Conservation (phyloP, 2,329 filamentous ascomycete genomes). For the Dothidotthia symphoricarpi region DNA sequence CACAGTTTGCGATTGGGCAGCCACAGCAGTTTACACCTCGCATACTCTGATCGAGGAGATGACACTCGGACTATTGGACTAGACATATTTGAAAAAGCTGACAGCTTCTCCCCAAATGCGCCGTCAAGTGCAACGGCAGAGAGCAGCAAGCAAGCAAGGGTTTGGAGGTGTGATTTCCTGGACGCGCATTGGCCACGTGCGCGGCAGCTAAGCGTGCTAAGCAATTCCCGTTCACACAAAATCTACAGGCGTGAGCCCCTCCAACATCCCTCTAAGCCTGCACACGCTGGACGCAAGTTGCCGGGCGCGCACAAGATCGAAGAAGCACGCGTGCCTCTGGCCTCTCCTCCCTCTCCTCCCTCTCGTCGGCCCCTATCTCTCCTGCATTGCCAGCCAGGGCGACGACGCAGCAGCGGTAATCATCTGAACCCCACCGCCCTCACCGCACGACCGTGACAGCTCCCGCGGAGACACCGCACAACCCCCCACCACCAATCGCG, state of each 20-base stretch:
- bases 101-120: too few relatives aligned
- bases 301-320: constrained; percentile 22
- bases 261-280: constrained; percentile 14
- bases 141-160: constrained; percentile 5
- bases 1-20: too few relatives aligned
- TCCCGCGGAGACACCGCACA: constrained; percentile 11
- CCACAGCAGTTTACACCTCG: too few relatives aligned
- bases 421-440: constrained; percentile 19
- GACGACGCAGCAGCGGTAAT: constrained; percentile 9
- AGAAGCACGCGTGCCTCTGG: constrained; percentile 15
- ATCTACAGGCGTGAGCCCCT: constrained; percentile 6
- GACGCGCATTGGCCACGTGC: constrained; percentile 8
- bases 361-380: constrained; percentile 12
- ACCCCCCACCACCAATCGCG: constrained; percentile 13
- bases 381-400: constrained; percentile 14
- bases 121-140: too few relatives aligned
- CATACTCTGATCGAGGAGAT: too few relatives aligned
- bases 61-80: too few relatives aligned
- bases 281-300: constrained; percentile 29
- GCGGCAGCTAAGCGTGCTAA: constrained; percentile 7
- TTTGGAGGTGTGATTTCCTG: constrained; percentile 4
- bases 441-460: constrained; percentile 17
- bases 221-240: constrained; percentile 4
- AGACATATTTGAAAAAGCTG: too few relatives aligned
- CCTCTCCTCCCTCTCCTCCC: constrained; percentile 7